Evolutionary conservation across 2,329 filamentous ascomycete genomes (phyloP), one percentile per base, ranked within the genome.

Genomic region (Arachnomyces sp.): DNA sequence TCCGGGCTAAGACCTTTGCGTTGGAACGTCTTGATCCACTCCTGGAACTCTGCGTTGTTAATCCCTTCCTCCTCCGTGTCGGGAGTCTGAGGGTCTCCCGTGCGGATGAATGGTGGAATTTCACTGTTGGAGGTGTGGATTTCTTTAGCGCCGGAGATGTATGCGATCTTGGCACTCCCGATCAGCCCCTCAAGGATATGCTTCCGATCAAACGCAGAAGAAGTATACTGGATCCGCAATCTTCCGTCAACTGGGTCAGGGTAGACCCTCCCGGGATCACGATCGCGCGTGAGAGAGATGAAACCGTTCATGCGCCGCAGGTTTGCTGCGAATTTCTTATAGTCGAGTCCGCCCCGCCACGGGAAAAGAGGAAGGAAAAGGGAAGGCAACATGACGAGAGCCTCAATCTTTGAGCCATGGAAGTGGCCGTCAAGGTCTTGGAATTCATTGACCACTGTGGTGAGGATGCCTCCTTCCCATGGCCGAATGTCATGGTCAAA

Each of bases 361-460:
- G 80, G 74, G 39, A 85, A 68, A 38, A 74, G 65, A 4, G 78
- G 67, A 11, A 88, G 66, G 51, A 77, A 73, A 2, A 78, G 58
- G 13, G 79, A 76, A 0, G 88, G 86, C 54, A 87, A 54, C 83
- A 92, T 89, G 52, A 75, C 76, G 1, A 77, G 77, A 7, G 80
- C 72, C 68, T 95, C 88, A 18, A 95, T 69, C 60, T 93, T 94
- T 36, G 74, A 73, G 30, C 90, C 90, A 52, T 95, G 86, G 42
- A 87, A 86, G 31, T 80, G 71, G 4, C 77, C 77, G 57, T 95
- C 87, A 0, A 89, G 71, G 51, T 95, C 83, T 48, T 93, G 84
- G 51, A 89, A 86, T 39, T 84, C 79, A 32, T 73, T 77, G 47
- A 86, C 82, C 13, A 89, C 80, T 3, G 78, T 76, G 0, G 89